Evolutionary conservation across 352 stramenopile species (phyloP), one percentile per base, ranked within the genome.

Genomic region (Globisporangium cystogenes): DNA sequence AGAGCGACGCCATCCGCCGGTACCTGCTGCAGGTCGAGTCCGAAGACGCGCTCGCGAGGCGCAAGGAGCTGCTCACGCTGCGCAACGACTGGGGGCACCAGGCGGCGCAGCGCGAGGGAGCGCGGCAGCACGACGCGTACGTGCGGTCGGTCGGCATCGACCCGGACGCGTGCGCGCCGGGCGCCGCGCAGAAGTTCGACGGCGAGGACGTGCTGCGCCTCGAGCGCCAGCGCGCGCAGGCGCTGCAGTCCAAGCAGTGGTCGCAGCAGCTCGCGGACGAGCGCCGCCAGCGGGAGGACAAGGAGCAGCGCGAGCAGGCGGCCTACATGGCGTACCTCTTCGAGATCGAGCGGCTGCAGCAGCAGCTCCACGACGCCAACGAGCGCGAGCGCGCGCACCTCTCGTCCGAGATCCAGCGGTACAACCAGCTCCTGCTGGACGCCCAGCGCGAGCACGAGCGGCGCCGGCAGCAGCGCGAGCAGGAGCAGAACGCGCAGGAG

Each of bases 21-120:
- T 89, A 89, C 58, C 50, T 92, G 68, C 59, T 88, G n/a, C 78
- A 89, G 40, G 65, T 92, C 43, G 81, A 91, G 57, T 85, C 77
- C 0, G 74, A 91, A 36, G 76, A 89, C 24, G 76, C 74, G 20
- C 55, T 82, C 10, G 75, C 70, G 14, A 78, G 74, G 53, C 76
- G 76, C 24, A 69, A 80, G 21, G 78, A 92, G 57, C 24, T 85
- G 27, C 44, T 86, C 26, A 87, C 75, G 29, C 64, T 92, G 35
- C 70, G 72, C 16, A 86, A 83, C 47, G 76, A 89, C 64, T 91
- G 81, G 77, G 50, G 67, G 8, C 48, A 63, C 18, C 81, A 91
- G n/a, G 53, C 47, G 8, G 60, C 52, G 1, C 54, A 79, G 57
- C 40, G 53, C 0, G 59, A 71, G 2, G 47, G 70, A 4, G 64